These are phyloP conservation scores for Adenanthera pavonina DNA, from an alignment of 306 rosid genomes.

Conservation along the genomic window DNA sequence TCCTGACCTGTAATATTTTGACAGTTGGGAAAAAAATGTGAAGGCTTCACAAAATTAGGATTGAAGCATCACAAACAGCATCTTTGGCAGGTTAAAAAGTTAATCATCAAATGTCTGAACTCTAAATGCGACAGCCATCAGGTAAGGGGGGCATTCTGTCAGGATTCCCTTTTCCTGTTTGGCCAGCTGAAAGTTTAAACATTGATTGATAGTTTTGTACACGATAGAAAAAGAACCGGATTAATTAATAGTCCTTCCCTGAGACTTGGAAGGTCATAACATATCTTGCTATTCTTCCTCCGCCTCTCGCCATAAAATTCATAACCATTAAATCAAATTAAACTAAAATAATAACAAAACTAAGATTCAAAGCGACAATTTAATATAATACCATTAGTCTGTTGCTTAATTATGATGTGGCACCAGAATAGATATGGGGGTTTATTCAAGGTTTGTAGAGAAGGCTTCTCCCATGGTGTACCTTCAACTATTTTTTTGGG, in stretches of 20 bases:
- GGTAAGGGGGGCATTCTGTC: not conserved
- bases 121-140: not conserved
- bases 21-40: not conserved
- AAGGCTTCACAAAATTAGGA: slow-evolving; percentile 19
- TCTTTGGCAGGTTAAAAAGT: not conserved
- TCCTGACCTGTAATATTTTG: slow-evolving; percentile 60
- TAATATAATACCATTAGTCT: not conserved
- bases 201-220: slow-evolving; percentile 2
- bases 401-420: slow-evolving; percentile 9
- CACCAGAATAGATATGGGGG: not conserved
- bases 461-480: slow-evolving; percentile 16
- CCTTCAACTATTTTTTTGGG: not conserved
- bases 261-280: slow-evolving; percentile 11
- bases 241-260: slow-evolving; percentile 9
- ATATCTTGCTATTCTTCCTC: not conserved
- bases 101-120: slow-evolving; percentile 21
- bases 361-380: not conserved
- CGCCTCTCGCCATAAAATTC: slow-evolving; percentile 21
- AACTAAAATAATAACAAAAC: not conserved
- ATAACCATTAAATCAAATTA: not conserved
- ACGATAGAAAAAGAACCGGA: not conserved
- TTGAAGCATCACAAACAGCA: slow-evolving; percentile 31
- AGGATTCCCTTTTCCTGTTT: not conserved
- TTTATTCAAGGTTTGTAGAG: slow-evolving; percentile 9
- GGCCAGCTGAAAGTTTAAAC: slow-evolving; percentile 12